phyloP scores from a whole-genome alignment of 805 yeast genomes.

The Zygoascus biomembranicola region DNA sequence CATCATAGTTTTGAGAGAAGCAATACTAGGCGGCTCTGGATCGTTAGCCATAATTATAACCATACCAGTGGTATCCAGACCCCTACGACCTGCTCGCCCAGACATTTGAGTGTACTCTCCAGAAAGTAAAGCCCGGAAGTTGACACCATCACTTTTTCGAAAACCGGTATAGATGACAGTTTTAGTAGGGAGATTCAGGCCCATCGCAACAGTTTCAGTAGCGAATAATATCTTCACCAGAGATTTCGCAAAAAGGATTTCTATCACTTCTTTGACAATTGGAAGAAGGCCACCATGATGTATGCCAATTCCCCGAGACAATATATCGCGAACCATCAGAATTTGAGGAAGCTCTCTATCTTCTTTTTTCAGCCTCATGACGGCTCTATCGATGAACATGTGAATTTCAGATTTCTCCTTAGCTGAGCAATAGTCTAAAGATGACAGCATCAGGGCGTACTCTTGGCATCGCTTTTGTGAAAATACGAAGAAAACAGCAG shows the following conservation, averaged over 20 bases:
- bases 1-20: slow-evolving; percentile 67
- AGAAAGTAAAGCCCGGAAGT: slow-evolving; percentile 73
- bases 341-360: slow-evolving; percentile 94
- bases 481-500: slow-evolving; percentile 89
- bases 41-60: slow-evolving; percentile 75
- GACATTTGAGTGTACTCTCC: slow-evolving; percentile 99
- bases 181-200: slow-evolving; percentile 90
- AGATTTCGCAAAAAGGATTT: slow-evolving; percentile 79
- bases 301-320: slow-evolving; percentile 88
- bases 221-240: slow-evolving; percentile 89
- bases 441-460: slow-evolving; percentile 69
- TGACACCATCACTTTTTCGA: slow-evolving; percentile 85
- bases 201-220: slow-evolving; percentile 98
- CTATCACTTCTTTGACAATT: slow-evolving; percentile 87
- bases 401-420: slow-evolving; percentile 84
- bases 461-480: slow-evolving; percentile 92
- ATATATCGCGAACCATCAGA: slow-evolving; percentile 66
- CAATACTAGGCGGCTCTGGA: slow-evolving; percentile 24
- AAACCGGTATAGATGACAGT: slow-evolving; percentile 86
- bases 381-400: slow-evolving; percentile 87
- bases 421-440: slow-evolving; percentile 74
- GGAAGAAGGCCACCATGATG: slow-evolving; percentile 94
- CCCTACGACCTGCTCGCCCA: slow-evolving; percentile 98
- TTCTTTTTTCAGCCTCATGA: slow-evolving; percentile 77
- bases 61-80: slow-evolving; percentile 87